These are phyloP conservation scores for Stagonosporopsis vannaccii DNA, from an alignment of 2,329 filamentous ascomycete genomes.

Conservation along the genomic window DNA sequence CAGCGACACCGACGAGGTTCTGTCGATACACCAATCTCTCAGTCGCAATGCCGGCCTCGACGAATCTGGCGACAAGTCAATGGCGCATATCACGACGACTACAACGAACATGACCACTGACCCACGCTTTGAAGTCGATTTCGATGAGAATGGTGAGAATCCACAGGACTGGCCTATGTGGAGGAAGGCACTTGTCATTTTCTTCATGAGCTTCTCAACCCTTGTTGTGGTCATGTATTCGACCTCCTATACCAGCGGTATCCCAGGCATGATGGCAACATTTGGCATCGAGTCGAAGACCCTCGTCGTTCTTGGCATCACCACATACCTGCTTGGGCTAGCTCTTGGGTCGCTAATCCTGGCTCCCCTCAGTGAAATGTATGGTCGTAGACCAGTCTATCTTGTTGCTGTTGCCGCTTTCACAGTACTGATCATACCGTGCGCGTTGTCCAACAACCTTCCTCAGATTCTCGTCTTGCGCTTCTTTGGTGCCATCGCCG, in stretches of 20 bases:
- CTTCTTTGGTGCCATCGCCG: slow-evolving; percentile 77
- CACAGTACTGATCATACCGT: slow-evolving; percentile 73
- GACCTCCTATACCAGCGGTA: slow-evolving; percentile 78
- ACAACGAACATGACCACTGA: slow-evolving; percentile 51
- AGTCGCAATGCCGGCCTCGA: slow-evolving; percentile 45
- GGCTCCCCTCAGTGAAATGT: slow-evolving; percentile 77
- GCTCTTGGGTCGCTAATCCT: slow-evolving; percentile 75
- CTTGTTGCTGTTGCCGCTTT: slow-evolving; percentile 70
- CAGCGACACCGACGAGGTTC: slow-evolving; percentile 30
- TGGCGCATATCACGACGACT: slow-evolving; percentile 36
- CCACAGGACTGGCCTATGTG: slow-evolving; percentile 72
- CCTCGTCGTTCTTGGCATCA: slow-evolving; percentile 76
- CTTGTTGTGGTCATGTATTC: slow-evolving; percentile 65
- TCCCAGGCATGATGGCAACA: slow-evolving; percentile 71
- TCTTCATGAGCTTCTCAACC: slow-evolving; percentile 65
- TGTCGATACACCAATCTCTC: slow-evolving; percentile 44
- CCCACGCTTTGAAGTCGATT: slow-evolving; percentile 76
- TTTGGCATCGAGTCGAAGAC: slow-evolving; percentile 67
- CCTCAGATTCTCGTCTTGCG: slow-evolving; percentile 73
- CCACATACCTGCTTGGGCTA: slow-evolving; percentile 78
- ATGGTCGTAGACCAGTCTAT: slow-evolving; percentile 72
- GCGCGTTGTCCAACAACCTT: slow-evolving; percentile 72
- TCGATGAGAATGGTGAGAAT: slow-evolving; percentile 66
- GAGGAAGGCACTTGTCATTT: slow-evolving; percentile 63
- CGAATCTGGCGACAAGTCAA: slow-evolving; percentile 32